phyloP scores from a whole-genome alignment of 2,329 filamentous ascomycete species.

The Geosmithia putterillii region DNA sequence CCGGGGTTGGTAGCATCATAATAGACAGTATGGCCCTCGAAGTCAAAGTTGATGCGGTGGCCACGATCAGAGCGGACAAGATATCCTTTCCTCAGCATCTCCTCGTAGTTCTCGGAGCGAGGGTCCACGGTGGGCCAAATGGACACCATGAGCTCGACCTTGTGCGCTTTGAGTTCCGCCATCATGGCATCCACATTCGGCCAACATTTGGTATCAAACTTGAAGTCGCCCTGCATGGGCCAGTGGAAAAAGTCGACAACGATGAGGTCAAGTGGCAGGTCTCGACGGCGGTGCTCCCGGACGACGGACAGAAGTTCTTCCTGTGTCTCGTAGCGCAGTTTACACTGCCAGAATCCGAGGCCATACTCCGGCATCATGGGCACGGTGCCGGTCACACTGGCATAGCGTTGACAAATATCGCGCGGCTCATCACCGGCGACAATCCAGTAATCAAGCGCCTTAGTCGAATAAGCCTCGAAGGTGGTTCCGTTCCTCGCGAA shows the following conservation, averaged over 20 bases:
- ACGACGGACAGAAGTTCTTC: constrained; percentile 49
- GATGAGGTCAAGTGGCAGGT: constrained; percentile 51
- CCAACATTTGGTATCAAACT: constrained; percentile 51
- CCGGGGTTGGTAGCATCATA: constrained; percentile 53
- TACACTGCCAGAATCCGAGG: constrained; percentile 58
- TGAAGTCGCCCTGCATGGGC: constrained; percentile 56
- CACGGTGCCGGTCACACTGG: constrained; percentile 41
- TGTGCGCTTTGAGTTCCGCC: constrained; percentile 41
- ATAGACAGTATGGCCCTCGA: constrained; percentile 44
- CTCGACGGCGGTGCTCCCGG: constrained; percentile 40
- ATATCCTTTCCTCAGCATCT: constrained; percentile 49
- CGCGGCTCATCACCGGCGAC: constrained; percentile 43
- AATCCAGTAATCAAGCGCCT: constrained; percentile 50
- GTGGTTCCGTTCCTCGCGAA: constrained; percentile 48
- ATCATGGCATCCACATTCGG: constrained; percentile 51
- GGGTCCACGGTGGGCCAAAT: constrained; percentile 57
- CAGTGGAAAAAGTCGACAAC: constrained; percentile 59
- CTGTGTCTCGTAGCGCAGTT: constrained; percentile 53
- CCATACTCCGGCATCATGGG: constrained; percentile 60
- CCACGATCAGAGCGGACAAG: constrained; percentile 51
- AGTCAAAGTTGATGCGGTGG: constrained; percentile 44
- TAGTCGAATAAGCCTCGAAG: constrained; percentile 48
- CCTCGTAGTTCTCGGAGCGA: constrained; percentile 42
- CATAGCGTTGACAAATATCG: constrained; percentile 44
- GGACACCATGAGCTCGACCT: constrained; percentile 56